Percentiles rank a stretch among this genome's conserved stretches.
Evolutionary conservation across 257 asterid species (phyloP).

Genomic region (Solanum piurae): DNA sequence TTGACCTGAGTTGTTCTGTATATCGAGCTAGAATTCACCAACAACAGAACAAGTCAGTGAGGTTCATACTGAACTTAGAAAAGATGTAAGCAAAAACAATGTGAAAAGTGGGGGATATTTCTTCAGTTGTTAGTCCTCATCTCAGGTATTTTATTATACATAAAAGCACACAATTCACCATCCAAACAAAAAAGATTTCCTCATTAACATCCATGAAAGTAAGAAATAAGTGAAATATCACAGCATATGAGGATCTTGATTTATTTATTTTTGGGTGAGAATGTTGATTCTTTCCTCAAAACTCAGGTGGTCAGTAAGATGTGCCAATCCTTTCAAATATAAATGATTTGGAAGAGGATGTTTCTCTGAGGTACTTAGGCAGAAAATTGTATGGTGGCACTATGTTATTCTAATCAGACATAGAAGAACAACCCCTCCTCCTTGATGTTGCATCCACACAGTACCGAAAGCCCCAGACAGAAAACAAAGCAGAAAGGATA

Average conservation of each 20-base stretch:
- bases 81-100: not conserved
- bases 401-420: not conserved
- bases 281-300: not conserved
- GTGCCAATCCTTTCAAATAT: not conserved
- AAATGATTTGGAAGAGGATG: not conserved
- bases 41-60: conserved; percentile 9
- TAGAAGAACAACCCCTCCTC: not conserved
- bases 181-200: not conserved
- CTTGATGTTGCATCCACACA: not conserved
- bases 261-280: not conserved
- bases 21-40: conserved; percentile 71
- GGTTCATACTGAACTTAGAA: not conserved
- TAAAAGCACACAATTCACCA: not conserved
- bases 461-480: not conserved
- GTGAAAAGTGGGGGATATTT: not conserved
- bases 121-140: not conserved
- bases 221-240: not conserved
- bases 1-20: conserved; percentile 69
- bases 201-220: not conserved
- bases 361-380: not conserved
- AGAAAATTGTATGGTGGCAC: not conserved
- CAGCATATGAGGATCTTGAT: not conserved
- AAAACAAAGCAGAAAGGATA: not conserved
- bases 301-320: not conserved
- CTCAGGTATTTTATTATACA: not conserved